Base-by-base conservation (phyloP, 2,329 filamentous ascomycete genomes). In the Verticillium alfalfae region DNA sequence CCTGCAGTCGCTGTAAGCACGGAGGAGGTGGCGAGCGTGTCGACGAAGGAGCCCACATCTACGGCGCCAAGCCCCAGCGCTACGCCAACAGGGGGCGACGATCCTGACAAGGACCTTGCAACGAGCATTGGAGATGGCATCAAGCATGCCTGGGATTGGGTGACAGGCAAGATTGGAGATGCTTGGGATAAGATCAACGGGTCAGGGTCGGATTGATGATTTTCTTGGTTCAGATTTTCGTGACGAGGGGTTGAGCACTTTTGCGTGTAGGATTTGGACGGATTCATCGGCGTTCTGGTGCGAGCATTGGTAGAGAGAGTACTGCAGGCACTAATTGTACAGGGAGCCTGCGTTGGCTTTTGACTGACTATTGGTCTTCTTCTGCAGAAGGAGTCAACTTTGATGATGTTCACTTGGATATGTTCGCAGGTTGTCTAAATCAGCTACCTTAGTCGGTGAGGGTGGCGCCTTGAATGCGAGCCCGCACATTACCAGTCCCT, bases 111-210 rank as follows among this genome's bases (percentile, higher is more conserved):
- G 38, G 69, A 71, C n/a, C 62, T 69, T 34, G 67, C 67, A 22
- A 63, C 68, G 6, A 65, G 67, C 2, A 67, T 73, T 15, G 70
- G 79, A 63, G 71, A 72, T 5, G 74, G 80, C 38, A 67, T 73
- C 16, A 70, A 79, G 63, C 71, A 72, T 5, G 74, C 80, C 38
- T 84, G 81, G 80, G 74, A 81, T 57, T 85, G 83, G 83, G 66
- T 85, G 13, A 79, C 75, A 2, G 78, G 76, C 39, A 79, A 83
- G 64, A 68, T 84, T 13, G 74, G 73, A 37, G 71, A 79, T 38
- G 71, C 78, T 26, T 83, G 79, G 81, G 71, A 75, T 41, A 79
- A 81, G 66, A 72, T 83, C 18, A 75, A 67, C 13, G 72, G 70
- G 13, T 69, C 70, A 6, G 45, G 45, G 6, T 31, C 38, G 7